These are phyloP conservation scores for Dendrobium catenatum DNA, from an alignment of 106 monocot genomes.

Conservation along the genomic window DNA sequence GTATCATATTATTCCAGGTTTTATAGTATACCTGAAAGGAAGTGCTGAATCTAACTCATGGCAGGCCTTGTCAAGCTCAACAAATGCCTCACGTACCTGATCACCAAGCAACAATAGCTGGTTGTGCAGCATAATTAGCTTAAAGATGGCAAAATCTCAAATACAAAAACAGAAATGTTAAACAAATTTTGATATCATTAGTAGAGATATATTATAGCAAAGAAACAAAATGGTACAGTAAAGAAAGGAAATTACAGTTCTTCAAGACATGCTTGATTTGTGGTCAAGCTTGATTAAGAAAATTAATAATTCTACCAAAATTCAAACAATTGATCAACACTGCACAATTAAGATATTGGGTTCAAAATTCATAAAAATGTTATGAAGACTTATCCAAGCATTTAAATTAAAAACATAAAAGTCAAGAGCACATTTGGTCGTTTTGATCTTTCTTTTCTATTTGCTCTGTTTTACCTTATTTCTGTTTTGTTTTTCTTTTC, in stretches of 20 bases:
- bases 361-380: too few relatives aligned
- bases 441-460: too few relatives aligned
- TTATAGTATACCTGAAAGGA: conserved; percentile 58
- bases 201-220: neutral
- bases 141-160: neutral
- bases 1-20: neutral
- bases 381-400: too few relatives aligned
- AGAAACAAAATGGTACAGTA: neutral
- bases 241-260: neutral
- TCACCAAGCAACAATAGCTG: conserved; percentile 81
- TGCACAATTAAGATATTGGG: too few relatives aligned
- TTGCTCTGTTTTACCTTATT: too few relatives aligned
- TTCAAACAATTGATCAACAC: too few relatives aligned
- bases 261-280: too few relatives aligned
- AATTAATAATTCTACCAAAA: too few relatives aligned
- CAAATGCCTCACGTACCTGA: conserved; percentile 54
- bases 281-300: too few relatives aligned
- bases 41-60: conserved; percentile 22
- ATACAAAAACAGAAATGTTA: neutral
- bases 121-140: neutral
- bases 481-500: too few relatives aligned
- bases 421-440: too few relatives aligned
- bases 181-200: neutral
- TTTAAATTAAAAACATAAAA: too few relatives aligned
- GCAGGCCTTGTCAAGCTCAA: conserved; percentile 50